A percentile compares a stretch with the other conserved stretches of the same genome.
These are phyloP conservation scores for Ustilago curta DNA, from an alignment of 1,284 basidiomycete genomes.

Conservation along the genomic window DNA sequence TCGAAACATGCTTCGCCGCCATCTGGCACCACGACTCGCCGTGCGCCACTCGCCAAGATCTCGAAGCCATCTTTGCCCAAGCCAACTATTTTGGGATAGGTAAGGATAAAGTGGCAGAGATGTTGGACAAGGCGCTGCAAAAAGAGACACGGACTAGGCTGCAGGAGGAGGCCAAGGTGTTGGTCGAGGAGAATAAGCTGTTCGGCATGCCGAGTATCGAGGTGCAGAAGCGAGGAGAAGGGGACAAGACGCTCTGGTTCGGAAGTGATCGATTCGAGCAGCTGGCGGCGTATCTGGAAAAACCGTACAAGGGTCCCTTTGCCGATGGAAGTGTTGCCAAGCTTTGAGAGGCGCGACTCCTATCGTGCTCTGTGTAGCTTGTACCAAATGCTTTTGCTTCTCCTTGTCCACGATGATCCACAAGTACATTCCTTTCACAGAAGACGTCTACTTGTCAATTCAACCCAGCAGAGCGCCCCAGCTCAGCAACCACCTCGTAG, in stretches of 20 bases:
- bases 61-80: slow-evolving; percentile 34
- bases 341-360: slow-evolving; percentile 19
- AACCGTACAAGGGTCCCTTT: slow-evolving; percentile 56
- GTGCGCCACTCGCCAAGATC: slow-evolving; percentile 37
- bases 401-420: neutral
- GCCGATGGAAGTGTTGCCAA: slow-evolving; percentile 44
- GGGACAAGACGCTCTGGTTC: slow-evolving; percentile 39
- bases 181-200: slow-evolving; percentile 41
- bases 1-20: slow-evolving; percentile 45
- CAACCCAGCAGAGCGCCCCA: slow-evolving; percentile 7
- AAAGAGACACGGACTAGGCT: slow-evolving; percentile 23
- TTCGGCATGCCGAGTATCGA: slow-evolving; percentile 61
- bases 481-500: slow-evolving; percentile 19
- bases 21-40: slow-evolving; percentile 54
- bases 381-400: neutral
- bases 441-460: neutral
- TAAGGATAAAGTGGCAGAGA: slow-evolving; percentile 15
- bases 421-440: neutral
- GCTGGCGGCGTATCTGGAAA: slow-evolving; percentile 49
- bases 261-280: slow-evolving; percentile 60
- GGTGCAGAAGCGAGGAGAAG: slow-evolving; percentile 30
- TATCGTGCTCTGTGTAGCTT: neutral
- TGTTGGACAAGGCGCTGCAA: slow-evolving; percentile 26
- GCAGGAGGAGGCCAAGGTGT: slow-evolving; percentile 33
- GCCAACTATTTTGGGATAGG: slow-evolving; percentile 16